These are phyloP conservation scores for Suhomyces vadensis DNA, from an alignment of 805 yeast species.

Conservation along the genomic window DNA sequence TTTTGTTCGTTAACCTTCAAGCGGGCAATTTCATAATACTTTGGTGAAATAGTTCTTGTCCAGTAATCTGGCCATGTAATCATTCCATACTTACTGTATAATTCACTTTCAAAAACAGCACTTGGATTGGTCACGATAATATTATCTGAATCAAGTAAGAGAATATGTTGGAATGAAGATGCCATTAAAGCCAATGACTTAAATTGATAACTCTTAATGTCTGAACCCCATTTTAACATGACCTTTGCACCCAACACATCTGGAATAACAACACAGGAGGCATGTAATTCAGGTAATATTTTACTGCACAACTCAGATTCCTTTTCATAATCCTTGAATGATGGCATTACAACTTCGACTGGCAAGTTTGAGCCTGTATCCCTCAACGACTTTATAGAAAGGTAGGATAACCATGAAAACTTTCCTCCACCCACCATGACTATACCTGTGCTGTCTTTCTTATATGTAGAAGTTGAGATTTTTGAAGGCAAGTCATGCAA, in stretches of 20 bases:
- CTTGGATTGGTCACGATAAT: conserved; percentile 32
- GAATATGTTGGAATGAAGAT: conserved; percentile 35
- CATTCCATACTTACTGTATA: conserved; percentile 35
- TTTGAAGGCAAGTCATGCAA: conserved; percentile 22
- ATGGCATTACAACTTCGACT: conserved; percentile 40
- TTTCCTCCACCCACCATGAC: conserved; percentile 38
- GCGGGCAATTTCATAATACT: conserved; percentile 37
- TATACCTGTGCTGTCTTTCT: conserved; percentile 28
- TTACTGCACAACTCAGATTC: conserved; percentile 41
- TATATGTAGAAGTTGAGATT: conserved; percentile 18
- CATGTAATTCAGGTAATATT: conserved; percentile 61
- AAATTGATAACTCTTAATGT: conserved; percentile 65
- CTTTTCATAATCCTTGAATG: conserved; percentile 30
- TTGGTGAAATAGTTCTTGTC: conserved; percentile 39
- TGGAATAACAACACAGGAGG: conserved; percentile 59
- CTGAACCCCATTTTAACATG: conserved; percentile 33
- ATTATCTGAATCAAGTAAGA: conserved; percentile 39
- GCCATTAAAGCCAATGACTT: conserved; percentile 55
- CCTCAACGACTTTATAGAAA: conserved; percentile 32
- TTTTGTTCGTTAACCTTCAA: conserved; percentile 28
- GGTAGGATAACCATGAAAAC: conserved; percentile 38
- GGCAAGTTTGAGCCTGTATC: conserved; percentile 41
- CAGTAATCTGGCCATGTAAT: conserved; percentile 48
- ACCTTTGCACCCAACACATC: conserved; percentile 52
- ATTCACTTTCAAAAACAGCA: conserved; percentile 26